Evolutionary conservation across 306 rosid genomes (phyloP).

Genomic region (Begonia fuchsioides): DNA sequence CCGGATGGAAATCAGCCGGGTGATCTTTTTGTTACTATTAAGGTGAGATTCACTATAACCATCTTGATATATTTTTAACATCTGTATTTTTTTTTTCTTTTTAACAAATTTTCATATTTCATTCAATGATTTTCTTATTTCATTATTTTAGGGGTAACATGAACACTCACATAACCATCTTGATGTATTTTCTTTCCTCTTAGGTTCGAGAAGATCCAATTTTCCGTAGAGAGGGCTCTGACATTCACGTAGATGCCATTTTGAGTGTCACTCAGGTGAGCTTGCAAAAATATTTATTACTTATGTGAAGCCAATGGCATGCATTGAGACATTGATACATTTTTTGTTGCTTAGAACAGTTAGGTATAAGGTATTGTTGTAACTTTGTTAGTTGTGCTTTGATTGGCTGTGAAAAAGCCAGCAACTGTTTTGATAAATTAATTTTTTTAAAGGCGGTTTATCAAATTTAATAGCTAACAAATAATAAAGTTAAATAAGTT

Average conservation of each 20-base stretch:
- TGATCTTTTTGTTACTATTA: slow-evolving; percentile 63
- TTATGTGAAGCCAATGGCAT: neutral
- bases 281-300: neutral
- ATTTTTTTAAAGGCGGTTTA: neutral
- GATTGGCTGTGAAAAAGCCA: no score
- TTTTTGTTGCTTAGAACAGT: no score
- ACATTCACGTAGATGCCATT: slow-evolving; percentile 78
- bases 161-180: no score
- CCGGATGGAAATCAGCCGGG: slow-evolving; percentile 82
- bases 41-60: slow-evolving; percentile 24
- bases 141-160: no score
- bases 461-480: neutral
- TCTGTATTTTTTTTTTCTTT: neutral
- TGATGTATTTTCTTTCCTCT: slow-evolving; percentile 1
- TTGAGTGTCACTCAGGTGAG: slow-evolving; percentile 71
- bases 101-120: neutral
- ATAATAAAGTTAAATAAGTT: no score
- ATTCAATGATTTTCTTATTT: neutral
- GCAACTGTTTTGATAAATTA: no score
- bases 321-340: no score
- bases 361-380: no score
- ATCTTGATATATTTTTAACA: no score
- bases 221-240: slow-evolving; percentile 73
- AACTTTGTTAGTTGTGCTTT: no score
- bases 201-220: slow-evolving; percentile 88